Evolutionary conservation across 805 yeast genomes (phyloP).

Genomic region (Candida xyloterini): DNA sequence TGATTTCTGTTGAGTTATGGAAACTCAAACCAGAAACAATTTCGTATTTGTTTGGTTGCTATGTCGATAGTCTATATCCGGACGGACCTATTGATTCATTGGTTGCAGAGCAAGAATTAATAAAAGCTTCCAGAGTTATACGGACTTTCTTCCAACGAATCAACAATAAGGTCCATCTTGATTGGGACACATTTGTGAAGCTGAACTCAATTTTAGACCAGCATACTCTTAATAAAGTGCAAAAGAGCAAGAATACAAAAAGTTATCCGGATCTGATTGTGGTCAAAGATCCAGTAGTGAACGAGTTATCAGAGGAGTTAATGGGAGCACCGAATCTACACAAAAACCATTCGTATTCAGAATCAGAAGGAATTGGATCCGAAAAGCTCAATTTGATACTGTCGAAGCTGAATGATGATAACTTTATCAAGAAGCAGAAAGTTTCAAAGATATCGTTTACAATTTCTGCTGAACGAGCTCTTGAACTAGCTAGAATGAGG

Average conservation of each 20-base stretch:
- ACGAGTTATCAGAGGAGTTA: slow-evolving; percentile 9
- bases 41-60: not conserved
- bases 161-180: not conserved
- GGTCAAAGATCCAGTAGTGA: slow-evolving; percentile 5
- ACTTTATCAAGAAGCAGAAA: not conserved
- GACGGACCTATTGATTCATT: not conserved
- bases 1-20: not conserved
- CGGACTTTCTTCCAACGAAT: not conserved
- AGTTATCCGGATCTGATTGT: not conserved
- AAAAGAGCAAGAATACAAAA: not conserved
- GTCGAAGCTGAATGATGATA: slow-evolving; percentile 8
- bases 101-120: not conserved
- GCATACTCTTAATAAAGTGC: slow-evolving; percentile 1
- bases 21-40: not conserved
- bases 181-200: slow-evolving; percentile 6
- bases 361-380: slow-evolving; percentile 2
- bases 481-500: slow-evolving; percentile 12
- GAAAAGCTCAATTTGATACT: slow-evolving; percentile 9
- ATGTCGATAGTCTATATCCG: slow-evolving; percentile 4
- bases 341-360: not conserved
- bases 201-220: slow-evolving; percentile 7
- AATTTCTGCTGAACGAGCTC: slow-evolving; percentile 1
- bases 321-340: not conserved
- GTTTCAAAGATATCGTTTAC: not conserved
- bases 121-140: not conserved